phyloP scores from a whole-genome alignment of 139 green algal species.

The Chlamydomonas incerta region DNA sequence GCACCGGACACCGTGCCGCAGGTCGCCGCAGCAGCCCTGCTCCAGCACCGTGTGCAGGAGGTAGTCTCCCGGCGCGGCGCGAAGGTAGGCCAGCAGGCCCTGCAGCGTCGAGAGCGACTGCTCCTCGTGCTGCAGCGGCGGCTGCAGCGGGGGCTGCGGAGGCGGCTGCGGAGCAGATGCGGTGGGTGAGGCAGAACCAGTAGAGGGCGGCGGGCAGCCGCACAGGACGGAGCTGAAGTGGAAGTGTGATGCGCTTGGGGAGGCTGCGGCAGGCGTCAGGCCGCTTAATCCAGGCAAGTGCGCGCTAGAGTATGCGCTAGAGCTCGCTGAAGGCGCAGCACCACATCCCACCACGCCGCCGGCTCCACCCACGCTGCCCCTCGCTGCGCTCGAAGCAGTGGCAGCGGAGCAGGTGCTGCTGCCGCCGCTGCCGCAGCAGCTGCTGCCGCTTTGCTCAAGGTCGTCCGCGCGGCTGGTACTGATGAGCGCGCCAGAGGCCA shows the following conservation, averaged over 20 bases:
- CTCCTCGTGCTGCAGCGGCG: neutral
- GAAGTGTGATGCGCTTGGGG: neutral
- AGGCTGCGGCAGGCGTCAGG: no score
- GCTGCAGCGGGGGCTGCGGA: neutral
- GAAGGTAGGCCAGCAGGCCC: neutral
- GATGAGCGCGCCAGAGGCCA: no score
- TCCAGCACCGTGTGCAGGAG: slow-evolving; percentile 10
- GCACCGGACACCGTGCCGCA: slow-evolving; percentile 13
- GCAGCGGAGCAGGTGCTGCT: no score
- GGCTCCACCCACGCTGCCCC: no score
- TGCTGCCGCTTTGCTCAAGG: no score
- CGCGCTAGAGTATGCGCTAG: no score
- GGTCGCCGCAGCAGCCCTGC: neutral
- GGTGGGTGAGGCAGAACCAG: neutral
- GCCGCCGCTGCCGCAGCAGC: no score
- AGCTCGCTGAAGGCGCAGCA: no score
- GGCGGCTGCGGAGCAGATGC: neutral
- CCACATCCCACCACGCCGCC: no score
- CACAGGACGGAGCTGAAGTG: neutral
- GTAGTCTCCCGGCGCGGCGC: slow-evolving; percentile 3
- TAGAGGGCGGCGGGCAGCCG: neutral
- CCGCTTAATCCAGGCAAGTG: no score
- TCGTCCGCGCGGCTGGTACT: no score
- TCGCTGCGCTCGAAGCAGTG: no score
- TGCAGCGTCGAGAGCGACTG: neutral